Evolutionary conservation across 2,329 filamentous ascomycete genomes (phyloP).

Genomic region (Epichloe hybrida): DNA sequence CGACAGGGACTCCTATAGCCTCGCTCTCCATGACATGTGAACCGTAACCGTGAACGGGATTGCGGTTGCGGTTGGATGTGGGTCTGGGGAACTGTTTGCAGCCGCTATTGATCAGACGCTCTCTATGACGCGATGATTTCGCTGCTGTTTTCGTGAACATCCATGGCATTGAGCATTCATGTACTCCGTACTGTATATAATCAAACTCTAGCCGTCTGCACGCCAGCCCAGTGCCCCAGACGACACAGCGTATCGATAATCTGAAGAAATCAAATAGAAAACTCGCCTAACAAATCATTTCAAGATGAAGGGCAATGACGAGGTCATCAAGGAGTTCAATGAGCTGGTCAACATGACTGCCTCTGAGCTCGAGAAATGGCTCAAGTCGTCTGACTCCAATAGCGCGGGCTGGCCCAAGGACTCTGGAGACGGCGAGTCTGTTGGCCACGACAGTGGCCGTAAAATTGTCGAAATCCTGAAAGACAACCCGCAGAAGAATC

Average conservation of each 20-base stretch:
- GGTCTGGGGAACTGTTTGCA: background rate
- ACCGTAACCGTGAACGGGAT: background rate
- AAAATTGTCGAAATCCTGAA: conserved; percentile 51
- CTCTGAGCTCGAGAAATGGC: conserved; percentile 46
- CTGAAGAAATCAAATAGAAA: background rate
- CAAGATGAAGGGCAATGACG: conserved; percentile 13
- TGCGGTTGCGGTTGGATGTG: background rate
- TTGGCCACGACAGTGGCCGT: conserved; percentile 50
- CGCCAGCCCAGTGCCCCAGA: background rate
- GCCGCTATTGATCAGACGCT: background rate
- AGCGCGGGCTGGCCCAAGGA: conserved; percentile 48
- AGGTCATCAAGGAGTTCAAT: conserved; percentile 45
- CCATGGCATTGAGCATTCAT: background rate
- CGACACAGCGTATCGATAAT: too few relatives aligned
- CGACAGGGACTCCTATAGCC: too few relatives aligned
- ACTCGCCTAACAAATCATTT: background rate
- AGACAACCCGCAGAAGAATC: conserved; percentile 44
- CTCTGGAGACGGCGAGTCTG: conserved; percentile 42
- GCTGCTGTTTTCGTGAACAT: background rate
- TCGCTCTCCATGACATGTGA: background rate
- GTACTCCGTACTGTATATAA: background rate
- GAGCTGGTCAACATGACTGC: conserved; percentile 53
- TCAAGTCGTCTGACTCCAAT: conserved; percentile 42
- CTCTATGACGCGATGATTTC: conserved; percentile 5
- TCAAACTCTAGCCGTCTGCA: background rate